Base-by-base conservation (phyloP, 441 rosid species). In the Gossypium gossypioides region DNA sequence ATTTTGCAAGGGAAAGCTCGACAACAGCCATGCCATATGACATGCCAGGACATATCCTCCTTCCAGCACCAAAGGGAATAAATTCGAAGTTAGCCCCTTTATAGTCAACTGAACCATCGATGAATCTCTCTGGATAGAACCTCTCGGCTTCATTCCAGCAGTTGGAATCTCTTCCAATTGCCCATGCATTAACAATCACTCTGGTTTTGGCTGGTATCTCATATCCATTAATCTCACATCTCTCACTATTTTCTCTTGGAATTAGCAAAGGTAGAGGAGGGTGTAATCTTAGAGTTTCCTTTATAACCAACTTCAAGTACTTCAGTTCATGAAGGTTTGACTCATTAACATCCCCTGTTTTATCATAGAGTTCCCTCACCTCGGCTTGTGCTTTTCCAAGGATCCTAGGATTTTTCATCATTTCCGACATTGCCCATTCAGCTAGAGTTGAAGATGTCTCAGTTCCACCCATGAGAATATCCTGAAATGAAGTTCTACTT, bases 401-500 rank as follows among this genome's bases (percentile, higher is more conserved):
- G 2, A 76, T 59, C 12, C 18, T 40, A 12, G 72, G 79, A 9
- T 71, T 70, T 44, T 40, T 75, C 18, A 73, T 6, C 75, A 77
- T 54, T 54, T 80, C 80, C 0, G 77, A 55, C 73, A 80, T 68
- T 16, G 75, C 79, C 85, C 85, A 82, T 21, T 82, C 76, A 15
- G 56, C 1, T 0, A 40, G 3, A 2, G 76, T 73, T 7, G 79
- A 68, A n/a, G 78, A 54, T 71, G 81, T 77, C 9, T 80, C 80
- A 29, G 76, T 62, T 18, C 81, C 81, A 54, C 63, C 83, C 8
- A 21, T 0, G n/a, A 55, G 4, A 0, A 55, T 19, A 27, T 55
- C 27, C 27, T 55, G 27, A 18, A 19, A 19, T 1, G 48, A 10
- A 42, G 0, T 0, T 42, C 13, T 0, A 42, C 48, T 42, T 42